Evolutionary conservation across 225 moss, liverwort and hornwort species (phyloP), one percentile per base, ranked within the genome.

Genomic region (Marchantia paleacea): DNA sequence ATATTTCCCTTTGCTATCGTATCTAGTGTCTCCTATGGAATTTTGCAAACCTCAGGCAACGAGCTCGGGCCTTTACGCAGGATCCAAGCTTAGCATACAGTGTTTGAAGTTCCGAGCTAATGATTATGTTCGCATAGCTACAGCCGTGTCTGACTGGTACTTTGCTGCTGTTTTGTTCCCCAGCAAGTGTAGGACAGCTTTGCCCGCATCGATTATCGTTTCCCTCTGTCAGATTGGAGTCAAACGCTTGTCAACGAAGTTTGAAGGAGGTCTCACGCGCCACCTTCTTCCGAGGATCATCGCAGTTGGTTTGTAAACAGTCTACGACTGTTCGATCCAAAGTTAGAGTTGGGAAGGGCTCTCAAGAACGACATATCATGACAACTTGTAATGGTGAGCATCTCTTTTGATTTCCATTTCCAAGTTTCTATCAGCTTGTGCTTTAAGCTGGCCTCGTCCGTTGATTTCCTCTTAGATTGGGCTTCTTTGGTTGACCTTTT

Each of bases 131-230:
- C 39, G 66, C 16, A 25, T 16, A 30, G 55, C 4, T 29, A 24
- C 74, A 54, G 58, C 76, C 25, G 76, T 10, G 10, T 19, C 61
- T 76, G 60, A 76, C 20, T 60, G 47, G 47, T 25, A 22, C 15
- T 39, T 49, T n/a, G 68, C 61, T 52, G 47, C 5, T 71, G 57
- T 75, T 76, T n/a, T 79, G 20, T 72, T 55, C 75, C 80, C 47
- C 83, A 86, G 81, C 75, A 48, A 65, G 69, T 75, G 83, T 80
- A 83, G 86, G 79, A 76, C 83, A 83, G 77, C 79, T 84, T 58
- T 78, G 81, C 78, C 78, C 69, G 52, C 57, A 78, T 49, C 64
- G 24, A 24, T 64, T 86, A 50, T 78, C 79, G 70, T 25, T 81
- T 69, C 64, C 83, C 55, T 79, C 75, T 60, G 55, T 75, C 16